Evolutionary conservation across 1,284 basidiomycete genomes (phyloP).

Genomic region (Trichosporon ovoides): DNA sequence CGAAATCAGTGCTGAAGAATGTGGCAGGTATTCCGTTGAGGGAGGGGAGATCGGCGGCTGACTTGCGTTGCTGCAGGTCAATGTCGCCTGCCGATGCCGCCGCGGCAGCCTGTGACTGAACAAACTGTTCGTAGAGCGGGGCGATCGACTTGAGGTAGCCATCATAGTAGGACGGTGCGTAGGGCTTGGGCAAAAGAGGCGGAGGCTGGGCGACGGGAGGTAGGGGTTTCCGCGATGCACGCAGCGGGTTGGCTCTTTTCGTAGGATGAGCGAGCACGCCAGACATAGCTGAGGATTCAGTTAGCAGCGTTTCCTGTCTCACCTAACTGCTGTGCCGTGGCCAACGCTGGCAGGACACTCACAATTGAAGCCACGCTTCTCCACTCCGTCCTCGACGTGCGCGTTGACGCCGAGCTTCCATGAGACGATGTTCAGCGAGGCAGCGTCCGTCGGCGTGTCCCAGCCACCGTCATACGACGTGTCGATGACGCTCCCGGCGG

Average conservation of each 20-base stretch:
- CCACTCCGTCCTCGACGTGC: slow-evolving; percentile 34
- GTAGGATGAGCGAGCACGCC: slow-evolving; percentile 79
- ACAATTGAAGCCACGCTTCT: slow-evolving; percentile 46
- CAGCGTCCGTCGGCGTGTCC: slow-evolving; percentile 29
- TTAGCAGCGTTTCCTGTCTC: background rate
- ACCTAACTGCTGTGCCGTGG: background rate
- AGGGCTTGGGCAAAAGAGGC: slow-evolving; percentile 59
- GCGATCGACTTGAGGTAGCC: slow-evolving; percentile 67
- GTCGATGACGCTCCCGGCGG: slow-evolving; percentile 38
- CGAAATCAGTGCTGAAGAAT: slow-evolving; percentile 74
- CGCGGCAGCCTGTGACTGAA: slow-evolving; percentile 30
- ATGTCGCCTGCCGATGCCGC: slow-evolving; percentile 28
- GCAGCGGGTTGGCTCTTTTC: slow-evolving; percentile 73
- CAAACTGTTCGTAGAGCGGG: slow-evolving; percentile 64
- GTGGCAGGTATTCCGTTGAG: slow-evolving; percentile 72
- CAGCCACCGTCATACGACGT: slow-evolving; percentile 32
- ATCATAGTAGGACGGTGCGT: slow-evolving; percentile 61
- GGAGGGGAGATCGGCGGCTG: slow-evolving; percentile 50
- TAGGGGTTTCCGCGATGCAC: slow-evolving; percentile 67
- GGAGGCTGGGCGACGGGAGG: slow-evolving; percentile 63
- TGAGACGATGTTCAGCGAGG: slow-evolving; percentile 41
- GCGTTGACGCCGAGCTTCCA: slow-evolving; percentile 32
- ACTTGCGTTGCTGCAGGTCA: slow-evolving; percentile 14
- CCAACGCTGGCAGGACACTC: background rate
- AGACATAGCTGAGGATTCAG: slow-evolving; percentile 56